These are phyloP conservation scores for Mycena sp. DNA, from an alignment of 1,284 basidiomycete species.

Conservation along the genomic window DNA sequence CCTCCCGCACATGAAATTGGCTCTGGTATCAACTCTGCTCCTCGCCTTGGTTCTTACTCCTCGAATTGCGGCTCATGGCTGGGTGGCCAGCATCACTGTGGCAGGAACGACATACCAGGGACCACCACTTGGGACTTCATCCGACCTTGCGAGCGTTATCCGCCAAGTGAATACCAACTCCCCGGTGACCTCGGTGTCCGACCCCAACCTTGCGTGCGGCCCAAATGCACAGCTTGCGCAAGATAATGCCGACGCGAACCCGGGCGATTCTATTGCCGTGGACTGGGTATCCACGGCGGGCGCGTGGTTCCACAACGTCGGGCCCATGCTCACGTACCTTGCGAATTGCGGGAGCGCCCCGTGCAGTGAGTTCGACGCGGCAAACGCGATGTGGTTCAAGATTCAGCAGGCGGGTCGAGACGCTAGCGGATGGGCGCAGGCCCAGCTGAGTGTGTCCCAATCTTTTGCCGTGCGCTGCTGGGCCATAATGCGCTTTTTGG, in stretches of 20 bases:
- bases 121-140: constrained; percentile 22
- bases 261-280: constrained; percentile 60
- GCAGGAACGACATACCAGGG: constrained; percentile 31
- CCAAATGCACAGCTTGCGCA: constrained; percentile 57
- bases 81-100: constrained; percentile 32
- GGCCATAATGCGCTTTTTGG: neutral
- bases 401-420: constrained; percentile 38
- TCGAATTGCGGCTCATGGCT: constrained; percentile 28
- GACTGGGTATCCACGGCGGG: constrained; percentile 53
- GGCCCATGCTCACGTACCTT: constrained; percentile 68
- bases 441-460: constrained; percentile 30
- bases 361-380: constrained; percentile 60
- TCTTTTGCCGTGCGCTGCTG: neutral
- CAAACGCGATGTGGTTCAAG: constrained; percentile 69
- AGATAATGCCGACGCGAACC: constrained; percentile 59
- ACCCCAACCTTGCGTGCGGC: constrained; percentile 62
- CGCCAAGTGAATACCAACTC: constrained; percentile 35
- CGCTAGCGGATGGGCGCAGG: constrained; percentile 35
- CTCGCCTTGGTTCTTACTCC: neutral
- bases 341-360: constrained; percentile 57
- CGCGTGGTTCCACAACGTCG: constrained; percentile 66
- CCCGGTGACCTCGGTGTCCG: constrained; percentile 45
- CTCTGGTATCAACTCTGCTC: constrained; percentile 7
- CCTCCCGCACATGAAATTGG: constrained; percentile 6
- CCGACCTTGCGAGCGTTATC: constrained; percentile 25